These are phyloP conservation scores for Boletus rex-veris DNA, from an alignment of 768 basidiomycete genomes.

Conservation along the genomic window DNA sequence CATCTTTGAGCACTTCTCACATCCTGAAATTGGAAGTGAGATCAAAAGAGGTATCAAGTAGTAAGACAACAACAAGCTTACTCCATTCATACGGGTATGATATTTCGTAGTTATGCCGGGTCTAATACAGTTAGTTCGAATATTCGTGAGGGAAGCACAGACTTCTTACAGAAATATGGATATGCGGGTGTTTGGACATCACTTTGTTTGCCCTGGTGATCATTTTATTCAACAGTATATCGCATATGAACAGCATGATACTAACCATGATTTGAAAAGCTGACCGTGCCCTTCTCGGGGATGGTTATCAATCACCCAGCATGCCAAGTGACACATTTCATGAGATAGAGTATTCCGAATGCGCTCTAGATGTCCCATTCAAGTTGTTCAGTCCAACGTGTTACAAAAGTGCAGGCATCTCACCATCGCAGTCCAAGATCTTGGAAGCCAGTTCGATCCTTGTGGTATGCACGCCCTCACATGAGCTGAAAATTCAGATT, in stretches of 20 bases:
- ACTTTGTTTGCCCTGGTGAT: constrained; percentile 59
- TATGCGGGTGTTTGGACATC: constrained; percentile 64
- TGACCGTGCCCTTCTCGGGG: constrained; percentile 72
- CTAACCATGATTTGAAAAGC: constrained; percentile 70
- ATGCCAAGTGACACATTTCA: constrained; percentile 90
- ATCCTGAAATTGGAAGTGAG: constrained; percentile 42
- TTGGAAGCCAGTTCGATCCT: constrained; percentile 82
- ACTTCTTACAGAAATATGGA: constrained; percentile 61
- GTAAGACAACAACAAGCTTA: constrained; percentile 32
- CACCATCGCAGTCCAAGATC: constrained; percentile 74
- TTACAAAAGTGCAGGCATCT: constrained; percentile 5
- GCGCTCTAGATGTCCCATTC: constrained; percentile 49
- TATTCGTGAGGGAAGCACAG: constrained; percentile 1
- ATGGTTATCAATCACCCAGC: constrained; percentile 74
- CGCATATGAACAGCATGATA: neutral
- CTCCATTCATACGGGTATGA: constrained; percentile 71
- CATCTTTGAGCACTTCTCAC: constrained; percentile 61
- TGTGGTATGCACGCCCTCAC: constrained; percentile 54
- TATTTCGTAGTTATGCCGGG: constrained; percentile 73
- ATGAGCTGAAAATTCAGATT: constrained; percentile 37
- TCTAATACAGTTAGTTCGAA: constrained; percentile 38
- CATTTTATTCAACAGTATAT: neutral
- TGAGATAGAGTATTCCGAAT: constrained; percentile 82
- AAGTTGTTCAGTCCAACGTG: neutral
- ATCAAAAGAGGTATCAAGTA: neutral